These are phyloP conservation scores for Zea luxurians DNA, from an alignment of 176 grass and related monocot genomes.

Conservation along the genomic window DNA sequence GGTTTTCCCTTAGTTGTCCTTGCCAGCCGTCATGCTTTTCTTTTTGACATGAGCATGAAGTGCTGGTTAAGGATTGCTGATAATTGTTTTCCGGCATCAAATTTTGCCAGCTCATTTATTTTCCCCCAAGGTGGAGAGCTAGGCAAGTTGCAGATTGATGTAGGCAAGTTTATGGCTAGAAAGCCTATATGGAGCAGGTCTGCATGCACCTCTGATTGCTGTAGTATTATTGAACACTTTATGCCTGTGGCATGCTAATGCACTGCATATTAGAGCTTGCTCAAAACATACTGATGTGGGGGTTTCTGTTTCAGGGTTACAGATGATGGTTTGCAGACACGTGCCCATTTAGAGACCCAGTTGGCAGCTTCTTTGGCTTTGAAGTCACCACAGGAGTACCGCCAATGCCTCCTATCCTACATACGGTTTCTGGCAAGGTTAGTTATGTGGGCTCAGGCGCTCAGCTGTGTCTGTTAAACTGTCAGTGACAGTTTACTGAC, in stretches of 20 bases:
- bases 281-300: constrained; percentile 18
- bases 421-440: constrained; percentile 89
- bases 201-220: background rate
- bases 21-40: constrained; percentile 73
- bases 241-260: constrained; percentile 5
- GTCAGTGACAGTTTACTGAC: constrained; percentile 4
- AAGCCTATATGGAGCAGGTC: constrained; percentile 87
- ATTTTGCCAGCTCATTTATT: constrained; percentile 73
- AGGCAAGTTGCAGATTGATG: constrained; percentile 79
- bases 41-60: constrained; percentile 83
- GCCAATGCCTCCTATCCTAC: constrained; percentile 85
- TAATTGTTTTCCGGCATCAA: constrained; percentile 85
- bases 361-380: constrained; percentile 77
- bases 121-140: constrained; percentile 78
- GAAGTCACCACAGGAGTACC: constrained; percentile 86
- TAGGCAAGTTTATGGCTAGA: constrained; percentile 76
- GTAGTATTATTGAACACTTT: constrained; percentile 13
- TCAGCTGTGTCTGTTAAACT: constrained; percentile 19
- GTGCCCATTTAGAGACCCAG: constrained; percentile 90
- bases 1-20: constrained; percentile 87
- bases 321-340: constrained; percentile 83
- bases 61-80: constrained; percentile 96
- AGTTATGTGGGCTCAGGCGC: background rate
- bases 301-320: constrained; percentile 48
- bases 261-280: background rate